Conservation (phyloP, 768 basidiomycete genomes). For the Tubosaeta brunneosetosa region DNA sequence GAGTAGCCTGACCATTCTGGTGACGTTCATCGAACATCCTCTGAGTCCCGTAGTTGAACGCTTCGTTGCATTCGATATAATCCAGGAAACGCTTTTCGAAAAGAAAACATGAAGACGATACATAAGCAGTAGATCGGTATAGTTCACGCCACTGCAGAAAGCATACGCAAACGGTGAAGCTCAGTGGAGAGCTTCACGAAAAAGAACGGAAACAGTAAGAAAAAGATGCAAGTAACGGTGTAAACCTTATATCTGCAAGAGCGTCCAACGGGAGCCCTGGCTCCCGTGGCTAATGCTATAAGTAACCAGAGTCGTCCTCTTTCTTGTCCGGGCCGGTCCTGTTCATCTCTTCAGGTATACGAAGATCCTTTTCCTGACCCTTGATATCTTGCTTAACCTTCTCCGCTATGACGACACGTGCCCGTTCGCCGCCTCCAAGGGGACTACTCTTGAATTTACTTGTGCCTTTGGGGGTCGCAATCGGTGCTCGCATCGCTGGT, state of each 20-base stretch:
- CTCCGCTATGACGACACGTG: slow-evolving; percentile 47
- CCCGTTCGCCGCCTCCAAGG: slow-evolving; percentile 42
- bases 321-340: slow-evolving; percentile 35
- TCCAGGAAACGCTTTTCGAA: neutral
- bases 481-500: slow-evolving; percentile 9
- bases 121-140: slow-evolving; percentile 1
- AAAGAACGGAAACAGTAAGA: neutral
- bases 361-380: slow-evolving; percentile 20
- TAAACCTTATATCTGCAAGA: neutral
- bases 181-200: neutral
- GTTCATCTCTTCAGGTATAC: slow-evolving; percentile 34
- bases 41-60: neutral
- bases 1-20: no score
- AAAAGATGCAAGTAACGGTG: neutral
- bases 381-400: slow-evolving; percentile 37
- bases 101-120: neutral
- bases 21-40: neutral
- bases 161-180: neutral
- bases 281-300: slow-evolving; percentile 14
- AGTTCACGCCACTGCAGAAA: slow-evolving; percentile 13
- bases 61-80: neutral
- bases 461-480: slow-evolving; percentile 39
- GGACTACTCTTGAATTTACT: slow-evolving; percentile 73
- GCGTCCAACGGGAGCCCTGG: neutral
- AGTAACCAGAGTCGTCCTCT: slow-evolving; percentile 24